Base-by-base conservation (phyloP, 2,329 filamentous ascomycete genomes). In the Pseudogymnoascus sp. region DNA sequence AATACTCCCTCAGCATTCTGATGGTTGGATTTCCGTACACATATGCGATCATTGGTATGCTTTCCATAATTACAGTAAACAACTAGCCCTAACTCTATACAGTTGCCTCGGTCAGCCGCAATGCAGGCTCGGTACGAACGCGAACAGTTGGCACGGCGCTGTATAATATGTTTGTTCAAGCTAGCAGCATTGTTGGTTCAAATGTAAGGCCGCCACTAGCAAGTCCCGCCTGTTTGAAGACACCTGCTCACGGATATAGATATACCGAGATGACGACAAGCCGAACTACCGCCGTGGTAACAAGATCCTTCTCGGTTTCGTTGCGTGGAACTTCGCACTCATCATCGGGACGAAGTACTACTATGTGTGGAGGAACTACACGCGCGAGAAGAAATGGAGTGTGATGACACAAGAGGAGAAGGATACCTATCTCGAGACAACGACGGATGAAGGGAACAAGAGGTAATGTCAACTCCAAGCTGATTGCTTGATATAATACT, bases 61-160 rank as follows among this genome's bases (percentile, higher is more conserved):
- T 79, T 2, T 79, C 81, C 60, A 66, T 78, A 8, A 73, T 70
- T 0, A 73, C 76, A 1, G 79, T 80, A 66, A 16, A 75, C 2
- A 81, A 77, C 65, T 81, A 81, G 66, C 70, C 77, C 2, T 63
- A 60, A 16, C 71, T 77, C 5, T 81, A 81, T 54, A 77, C 80
- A 66, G 79, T 80, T 4, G 77, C 71, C 26, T 81, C 78, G 77
- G 78, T 77, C 67, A 78, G 77, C 2, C 76, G 82, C 60, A 89
- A 88, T 69, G 81, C 84, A 2, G 85, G 86, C 66, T 78, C 81
- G 0, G 84, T 89, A 7, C 78, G 85, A 8, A 84, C 83, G 4
- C 77, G 86, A 5, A 83, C 86, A 1, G 83, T 89, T 1, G 83
- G 83, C 0, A 81, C 84, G 0, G 85, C 83, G 0, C 74, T 84